Evolutionary conservation across 148 eudicot species (phyloP).

Genomic region (Amaranthus hypochondriacus): DNA sequence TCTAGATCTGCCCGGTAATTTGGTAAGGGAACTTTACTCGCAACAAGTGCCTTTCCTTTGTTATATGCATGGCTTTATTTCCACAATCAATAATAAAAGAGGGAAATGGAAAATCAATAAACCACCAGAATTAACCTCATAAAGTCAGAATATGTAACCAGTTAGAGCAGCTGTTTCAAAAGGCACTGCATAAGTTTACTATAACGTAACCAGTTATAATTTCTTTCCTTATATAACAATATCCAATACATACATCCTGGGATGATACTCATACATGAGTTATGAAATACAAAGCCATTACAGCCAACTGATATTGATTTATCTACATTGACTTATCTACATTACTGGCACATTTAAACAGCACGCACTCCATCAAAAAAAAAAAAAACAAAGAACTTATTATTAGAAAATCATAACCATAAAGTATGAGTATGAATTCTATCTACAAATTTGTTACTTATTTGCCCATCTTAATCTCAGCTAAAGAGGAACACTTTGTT

Average conservation of each 20-base stretch:
- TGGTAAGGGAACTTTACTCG: constrained; percentile 90
- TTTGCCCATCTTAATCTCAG: too few relatives aligned
- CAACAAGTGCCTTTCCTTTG: constrained; percentile 89
- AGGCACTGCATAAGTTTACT: background rate
- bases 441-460: too few relatives aligned
- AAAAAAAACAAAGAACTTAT: too few relatives aligned
- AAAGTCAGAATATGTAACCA: background rate
- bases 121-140: background rate
- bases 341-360: background rate
- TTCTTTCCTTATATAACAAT: background rate
- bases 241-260: background rate
- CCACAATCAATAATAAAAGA: constrained; percentile 41
- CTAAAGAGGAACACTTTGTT: too few relatives aligned
- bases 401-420: too few relatives aligned
- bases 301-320: background rate
- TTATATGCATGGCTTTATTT: constrained; percentile 91
- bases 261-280: background rate
- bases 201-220: background rate
- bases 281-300: background rate
- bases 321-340: background rate
- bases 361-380: background rate
- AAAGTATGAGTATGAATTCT: too few relatives aligned
- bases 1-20: constrained; percentile 93
- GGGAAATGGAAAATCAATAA: constrained; percentile 10
- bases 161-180: background rate